phyloP scores from a whole-genome alignment of 192 early-diverging fungal species.

The Coemansia sp. region DNA sequence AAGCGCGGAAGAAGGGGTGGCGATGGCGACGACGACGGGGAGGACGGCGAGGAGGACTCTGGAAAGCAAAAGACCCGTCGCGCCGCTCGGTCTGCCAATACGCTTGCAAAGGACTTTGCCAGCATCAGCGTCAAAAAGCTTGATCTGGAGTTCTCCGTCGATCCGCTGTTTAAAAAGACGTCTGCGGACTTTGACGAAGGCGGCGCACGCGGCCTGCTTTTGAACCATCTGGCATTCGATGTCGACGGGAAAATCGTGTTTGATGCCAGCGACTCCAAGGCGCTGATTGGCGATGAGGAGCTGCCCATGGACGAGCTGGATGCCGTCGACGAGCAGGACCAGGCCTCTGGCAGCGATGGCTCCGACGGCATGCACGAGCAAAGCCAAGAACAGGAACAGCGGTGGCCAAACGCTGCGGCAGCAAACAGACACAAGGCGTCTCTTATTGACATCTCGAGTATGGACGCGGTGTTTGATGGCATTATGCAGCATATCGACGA shows the following conservation, averaged over 20 bases:
- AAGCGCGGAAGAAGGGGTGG: conserved; percentile 34
- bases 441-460: conserved; percentile 34
- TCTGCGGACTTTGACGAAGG: conserved; percentile 98
- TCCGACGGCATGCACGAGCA: conserved; percentile 4
- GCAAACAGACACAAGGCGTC: conserved; percentile 19
- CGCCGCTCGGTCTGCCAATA: conserved; percentile 56
- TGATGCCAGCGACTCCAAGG: conserved; percentile 81
- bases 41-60: conserved; percentile 50
- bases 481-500: conserved; percentile 35
- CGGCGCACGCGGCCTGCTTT: conserved; percentile 83
- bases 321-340: too few relatives aligned
- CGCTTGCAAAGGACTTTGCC: conserved; percentile 79
- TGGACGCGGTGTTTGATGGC: conserved; percentile 31
- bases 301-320: conserved; percentile 16
- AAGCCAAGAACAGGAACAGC: neutral
- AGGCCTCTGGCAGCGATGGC: neutral
- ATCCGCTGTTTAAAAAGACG: conserved; percentile 98
- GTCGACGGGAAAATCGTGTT: conserved; percentile 87
- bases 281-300: conserved; percentile 51
- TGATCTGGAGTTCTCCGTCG: conserved; percentile 88
- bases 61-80: conserved; percentile 30
- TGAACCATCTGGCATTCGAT: conserved; percentile 84
- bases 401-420: neutral
- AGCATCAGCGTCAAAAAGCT: conserved; percentile 79
- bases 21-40: conserved; percentile 50